Conservation (phyloP, 345 rosid genomes). For the Citrus reticulata region DNA sequence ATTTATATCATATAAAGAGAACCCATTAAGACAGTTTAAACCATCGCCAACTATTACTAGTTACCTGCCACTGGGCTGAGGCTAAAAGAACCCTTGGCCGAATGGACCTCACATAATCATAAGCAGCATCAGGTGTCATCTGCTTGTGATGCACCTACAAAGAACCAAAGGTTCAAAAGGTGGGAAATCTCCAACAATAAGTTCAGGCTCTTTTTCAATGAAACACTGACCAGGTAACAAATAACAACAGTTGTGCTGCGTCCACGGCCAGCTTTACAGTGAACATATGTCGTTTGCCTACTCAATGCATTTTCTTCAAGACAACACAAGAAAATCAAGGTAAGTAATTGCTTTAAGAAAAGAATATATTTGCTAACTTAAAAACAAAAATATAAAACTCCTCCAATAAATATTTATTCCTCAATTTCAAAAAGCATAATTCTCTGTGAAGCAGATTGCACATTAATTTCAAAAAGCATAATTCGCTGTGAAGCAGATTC, state of each 20-base stretch:
- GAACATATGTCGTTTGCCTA: conserved; percentile 76
- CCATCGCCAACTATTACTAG: neutral
- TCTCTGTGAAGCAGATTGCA: neutral
- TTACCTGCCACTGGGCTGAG: conserved; percentile 88
- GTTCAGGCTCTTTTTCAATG: neutral
- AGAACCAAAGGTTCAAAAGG: neutral
- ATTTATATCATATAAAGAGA: neutral
- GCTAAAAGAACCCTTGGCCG: conserved; percentile 92
- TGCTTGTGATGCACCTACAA: conserved; percentile 69
- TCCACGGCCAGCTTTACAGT: conserved; percentile 99
- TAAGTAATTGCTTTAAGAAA: neutral
- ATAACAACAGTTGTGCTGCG: conserved; percentile 94
- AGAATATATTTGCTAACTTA: neutral
- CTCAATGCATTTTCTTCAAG: conserved; percentile 55
- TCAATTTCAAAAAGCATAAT: neutral
- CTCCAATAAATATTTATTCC: neutral
- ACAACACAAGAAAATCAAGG: conserved; percentile 9
- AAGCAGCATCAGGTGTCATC: conserved; percentile 88
- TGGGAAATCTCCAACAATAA: neutral
- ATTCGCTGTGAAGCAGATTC: neutral
- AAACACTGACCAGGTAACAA: conserved; percentile 75
- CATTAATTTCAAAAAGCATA: neutral
- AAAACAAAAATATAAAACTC: neutral
- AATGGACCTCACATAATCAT: conserved; percentile 69
- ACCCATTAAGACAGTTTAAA: neutral